These are phyloP conservation scores for Primulina tabacum DNA, from an alignment of 257 asterid species.

Conservation along the genomic window DNA sequence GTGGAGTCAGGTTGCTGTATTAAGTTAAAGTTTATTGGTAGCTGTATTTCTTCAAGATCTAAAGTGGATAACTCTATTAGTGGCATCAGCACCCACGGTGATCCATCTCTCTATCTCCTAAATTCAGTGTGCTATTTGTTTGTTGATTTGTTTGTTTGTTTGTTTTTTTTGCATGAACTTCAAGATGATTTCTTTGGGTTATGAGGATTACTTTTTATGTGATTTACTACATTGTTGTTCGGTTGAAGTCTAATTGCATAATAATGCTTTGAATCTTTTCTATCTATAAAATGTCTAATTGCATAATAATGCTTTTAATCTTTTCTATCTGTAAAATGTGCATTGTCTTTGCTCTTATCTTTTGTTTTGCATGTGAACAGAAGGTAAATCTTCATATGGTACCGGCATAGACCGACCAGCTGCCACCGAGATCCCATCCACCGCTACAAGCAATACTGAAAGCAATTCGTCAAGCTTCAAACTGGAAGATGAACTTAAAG, in stretches of 20 bases:
- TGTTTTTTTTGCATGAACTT: neutral
- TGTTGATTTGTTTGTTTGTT: conserved; percentile 7
- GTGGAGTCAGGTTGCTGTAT: conserved; percentile 68
- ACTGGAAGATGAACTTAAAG: conserved; percentile 64
- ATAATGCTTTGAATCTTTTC: too few species aligned
- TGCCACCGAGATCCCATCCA: conserved; percentile 44
- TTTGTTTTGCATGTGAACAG: conserved; percentile 31
- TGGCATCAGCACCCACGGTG: conserved; percentile 90
- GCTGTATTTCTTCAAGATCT: conserved; percentile 96
- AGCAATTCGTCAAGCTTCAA: conserved; percentile 59
- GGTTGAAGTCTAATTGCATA: neutral
- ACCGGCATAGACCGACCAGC: conserved; percentile 44
- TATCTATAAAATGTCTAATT: too few species aligned
- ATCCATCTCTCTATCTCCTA: conserved; percentile 5
- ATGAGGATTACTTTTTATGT: conserved; percentile 9
- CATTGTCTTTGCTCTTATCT: conserved; percentile 3
- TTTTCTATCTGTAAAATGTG: neutral
- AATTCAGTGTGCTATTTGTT: conserved; percentile 11
- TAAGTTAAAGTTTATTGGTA: conserved; percentile 67
- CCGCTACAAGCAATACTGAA: conserved; percentile 58
- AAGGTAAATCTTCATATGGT: conserved; percentile 50
- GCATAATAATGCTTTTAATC: too few species aligned
- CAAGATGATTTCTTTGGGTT: neutral
- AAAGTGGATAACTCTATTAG: conserved; percentile 87
- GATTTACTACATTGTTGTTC: neutral